These are phyloP conservation scores for Pseudogymnoascus sp. DNA, from an alignment of 2,329 filamentous ascomycete genomes.

Conservation along the genomic window DNA sequence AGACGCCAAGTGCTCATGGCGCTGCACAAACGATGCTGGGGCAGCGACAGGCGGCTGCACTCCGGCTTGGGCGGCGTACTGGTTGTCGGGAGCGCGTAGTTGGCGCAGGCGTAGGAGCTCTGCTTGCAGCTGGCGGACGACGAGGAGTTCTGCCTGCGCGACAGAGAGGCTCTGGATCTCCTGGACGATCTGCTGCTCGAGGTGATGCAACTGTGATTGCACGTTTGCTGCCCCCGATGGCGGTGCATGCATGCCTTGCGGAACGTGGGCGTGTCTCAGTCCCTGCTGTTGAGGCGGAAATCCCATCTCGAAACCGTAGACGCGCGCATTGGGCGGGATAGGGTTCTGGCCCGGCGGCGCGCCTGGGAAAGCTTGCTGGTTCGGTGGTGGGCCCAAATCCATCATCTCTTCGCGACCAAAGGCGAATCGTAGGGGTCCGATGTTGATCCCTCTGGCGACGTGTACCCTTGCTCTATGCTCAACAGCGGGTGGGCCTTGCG, in stretches of 20 bases:
- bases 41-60: constrained; percentile 11
- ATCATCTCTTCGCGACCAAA: constrained; percentile 61
- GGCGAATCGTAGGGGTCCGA: constrained; percentile 68
- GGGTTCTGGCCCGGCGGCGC: constrained; percentile 12
- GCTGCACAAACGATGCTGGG: constrained; percentile 26
- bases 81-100: background rate
- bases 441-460: constrained; percentile 54
- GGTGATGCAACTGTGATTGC: constrained; percentile 53
- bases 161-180: constrained; percentile 58
- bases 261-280: background rate
- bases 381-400: constrained; percentile 45
- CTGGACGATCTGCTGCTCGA: constrained; percentile 62
- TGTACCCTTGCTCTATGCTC: constrained; percentile 33
- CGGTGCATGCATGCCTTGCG: background rate
- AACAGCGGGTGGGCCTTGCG: constrained; percentile 22
- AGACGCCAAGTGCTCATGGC: constrained; percentile 41
- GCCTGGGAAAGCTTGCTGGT: constrained; percentile 27
- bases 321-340: constrained; percentile 18
- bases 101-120: constrained; percentile 42
- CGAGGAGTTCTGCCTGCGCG: constrained; percentile 59
- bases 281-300: constrained; percentile 21
- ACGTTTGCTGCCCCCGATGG: constrained; percentile 33
- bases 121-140: constrained; percentile 58
- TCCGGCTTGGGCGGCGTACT: constrained; percentile 11
- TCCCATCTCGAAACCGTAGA: constrained; percentile 29